Percentiles rank a stretch among this genome's conserved stretches.
phyloP scores from a whole-genome alignment of 2,329 filamentous ascomycete genomes.

The Dactylellina cionopaga region DNA sequence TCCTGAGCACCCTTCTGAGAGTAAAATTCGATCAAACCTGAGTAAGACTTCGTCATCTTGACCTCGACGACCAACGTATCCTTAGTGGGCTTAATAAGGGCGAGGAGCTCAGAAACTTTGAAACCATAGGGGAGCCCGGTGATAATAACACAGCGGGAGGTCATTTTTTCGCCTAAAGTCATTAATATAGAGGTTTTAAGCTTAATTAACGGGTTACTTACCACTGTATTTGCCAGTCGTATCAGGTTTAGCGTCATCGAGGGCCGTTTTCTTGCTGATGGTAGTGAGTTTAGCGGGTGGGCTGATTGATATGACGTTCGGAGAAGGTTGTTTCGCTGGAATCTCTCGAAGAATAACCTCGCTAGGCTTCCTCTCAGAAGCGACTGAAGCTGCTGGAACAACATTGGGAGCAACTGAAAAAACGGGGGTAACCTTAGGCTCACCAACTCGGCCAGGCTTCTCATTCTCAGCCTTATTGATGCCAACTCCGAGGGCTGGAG shows the following conservation, averaged over 20 bases:
- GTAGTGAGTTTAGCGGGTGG: not conserved
- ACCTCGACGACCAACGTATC: constrained; percentile 31
- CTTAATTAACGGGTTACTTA: too few relatives aligned
- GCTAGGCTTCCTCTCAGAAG: not conserved
- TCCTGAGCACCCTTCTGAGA: constrained; percentile 18
- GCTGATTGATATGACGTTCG: not conserved
- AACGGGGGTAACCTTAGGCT: not conserved
- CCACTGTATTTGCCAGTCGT: too few relatives aligned
- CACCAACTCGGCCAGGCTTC: not conserved
- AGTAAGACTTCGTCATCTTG: constrained; percentile 18
- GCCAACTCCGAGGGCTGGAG: constrained; percentile 3
- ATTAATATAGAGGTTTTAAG: not conserved
- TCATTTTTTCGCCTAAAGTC: not conserved
- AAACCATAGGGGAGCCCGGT: constrained; percentile 23
- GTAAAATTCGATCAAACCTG: constrained; percentile 16
- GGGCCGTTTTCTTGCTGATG: not conserved
- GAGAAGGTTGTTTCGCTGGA: not conserved
- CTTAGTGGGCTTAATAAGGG: constrained; percentile 23
- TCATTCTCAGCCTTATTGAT: not conserved
- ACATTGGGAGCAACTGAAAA: too few relatives aligned
- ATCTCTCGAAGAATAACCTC: not conserved
- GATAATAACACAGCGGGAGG: constrained; percentile 19
- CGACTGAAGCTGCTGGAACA: too few relatives aligned
- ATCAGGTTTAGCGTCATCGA: too few relatives aligned
- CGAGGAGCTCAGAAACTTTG: constrained; percentile 22